Evolutionary conservation across 257 asterid genomes (phyloP).

Genomic region (Solanum medicagineum): DNA sequence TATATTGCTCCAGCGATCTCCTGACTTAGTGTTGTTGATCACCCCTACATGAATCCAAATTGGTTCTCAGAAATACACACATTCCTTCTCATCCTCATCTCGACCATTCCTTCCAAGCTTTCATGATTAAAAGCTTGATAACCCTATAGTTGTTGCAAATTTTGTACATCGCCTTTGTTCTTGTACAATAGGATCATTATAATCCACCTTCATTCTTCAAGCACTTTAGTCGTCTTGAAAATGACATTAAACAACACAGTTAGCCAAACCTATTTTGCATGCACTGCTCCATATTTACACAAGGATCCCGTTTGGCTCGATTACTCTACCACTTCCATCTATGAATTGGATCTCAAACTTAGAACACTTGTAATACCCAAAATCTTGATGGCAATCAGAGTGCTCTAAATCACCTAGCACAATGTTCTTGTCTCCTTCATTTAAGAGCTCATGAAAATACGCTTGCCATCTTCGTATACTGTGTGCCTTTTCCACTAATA

Average conservation of each 20-base stretch:
- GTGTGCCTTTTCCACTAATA: not conserved
- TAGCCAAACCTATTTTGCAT: not conserved
- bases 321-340: not conserved
- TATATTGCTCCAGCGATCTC: not conserved
- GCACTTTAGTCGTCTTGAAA: not conserved
- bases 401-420: not conserved
- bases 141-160: not conserved
- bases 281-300: not conserved
- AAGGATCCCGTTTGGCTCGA: not conserved
- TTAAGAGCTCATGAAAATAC: not conserved
- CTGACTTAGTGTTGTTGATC: not conserved
- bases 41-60: not conserved
- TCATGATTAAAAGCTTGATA: not conserved
- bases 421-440: not conserved
- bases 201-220: not conserved
- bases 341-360: not conserved
- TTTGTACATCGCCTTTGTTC: not conserved
- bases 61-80: not conserved
- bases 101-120: not conserved
- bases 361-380: not conserved
- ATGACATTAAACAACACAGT: not conserved
- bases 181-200: not conserved
- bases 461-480: not conserved
- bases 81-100: not conserved
- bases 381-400: not conserved